Base-by-base conservation (phyloP, 257 asterid genomes). In the Salvia rosmarinus region DNA sequence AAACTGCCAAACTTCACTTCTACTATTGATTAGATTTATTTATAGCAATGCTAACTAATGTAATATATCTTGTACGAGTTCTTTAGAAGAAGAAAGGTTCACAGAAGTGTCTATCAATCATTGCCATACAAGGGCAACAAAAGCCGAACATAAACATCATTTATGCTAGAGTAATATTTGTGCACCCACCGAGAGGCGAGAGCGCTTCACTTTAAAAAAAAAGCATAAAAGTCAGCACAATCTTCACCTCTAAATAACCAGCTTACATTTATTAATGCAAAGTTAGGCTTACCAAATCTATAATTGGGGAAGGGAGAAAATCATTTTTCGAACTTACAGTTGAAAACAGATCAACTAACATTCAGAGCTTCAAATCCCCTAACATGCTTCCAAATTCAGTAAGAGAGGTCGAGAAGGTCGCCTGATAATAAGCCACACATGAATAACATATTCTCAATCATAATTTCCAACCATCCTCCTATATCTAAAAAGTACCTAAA, bases 401-500 rank as follows among this genome's bases (percentile, higher is more conserved):
- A 71, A 11, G 16, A 55, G 43, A 54, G 59, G 39, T 13, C 5
- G 11, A 56, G 64, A 57, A 44, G 30, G 68, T 59, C 59, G 19
- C 50, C 4, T 16, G 37, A 30, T 4, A 65, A n/a, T 37, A 1
- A 47, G 20, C 44, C 12, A 30, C 6, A 47, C 59, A 9, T 6
- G 23, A 25, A 42, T 1, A 69, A 55, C 43, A 39, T 11, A 55
- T 21, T 10, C 50, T 23, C 32, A 23, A 23, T 2, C 14, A 21
- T 39, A 32, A 32, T 32, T 19, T 57, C 57, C n/a, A 71, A 46
- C 17, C 49, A 59, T 11, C 32, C 34, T 72, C 63, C 3, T 47
- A 17, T 32, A 3, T 23, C 67, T 44, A 16, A 4, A 40, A 16
- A 58, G 1, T 52, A 19, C 44, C 44, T n/a, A 23, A 19, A 72